These are phyloP conservation scores for Trichoderma sp. DNA, from an alignment of 2,329 filamentous ascomycete species.

Conservation along the genomic window DNA sequence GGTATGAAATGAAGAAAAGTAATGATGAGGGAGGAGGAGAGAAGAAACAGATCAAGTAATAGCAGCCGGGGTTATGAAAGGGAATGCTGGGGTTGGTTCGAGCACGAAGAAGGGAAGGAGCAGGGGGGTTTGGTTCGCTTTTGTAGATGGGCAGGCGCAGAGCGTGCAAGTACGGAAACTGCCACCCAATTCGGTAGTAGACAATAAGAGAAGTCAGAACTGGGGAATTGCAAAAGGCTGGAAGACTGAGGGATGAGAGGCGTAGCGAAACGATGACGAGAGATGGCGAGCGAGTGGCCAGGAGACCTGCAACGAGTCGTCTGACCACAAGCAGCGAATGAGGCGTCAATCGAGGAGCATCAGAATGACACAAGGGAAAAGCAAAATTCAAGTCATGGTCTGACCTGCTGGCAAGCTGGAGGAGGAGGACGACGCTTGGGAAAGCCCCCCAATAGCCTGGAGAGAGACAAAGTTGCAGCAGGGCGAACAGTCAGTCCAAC, in stretches of 20 bases:
- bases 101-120: conserved; percentile 1
- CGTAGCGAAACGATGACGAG: neutral
- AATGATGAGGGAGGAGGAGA: neutral
- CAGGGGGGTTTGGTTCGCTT: conserved; percentile 10
- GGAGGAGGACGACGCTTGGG: neutral
- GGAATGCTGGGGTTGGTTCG: neutral
- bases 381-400: conserved; percentile 15
- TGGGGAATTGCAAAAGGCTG: neutral
- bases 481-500: neutral
- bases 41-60: neutral
- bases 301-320: conserved; percentile 20
- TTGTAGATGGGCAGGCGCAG: conserved; percentile 11
- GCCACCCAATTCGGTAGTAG: neutral
- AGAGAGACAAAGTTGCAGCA: conserved; percentile 18
- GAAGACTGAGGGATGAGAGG: neutral
- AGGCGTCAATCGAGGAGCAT: neutral
- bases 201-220: neutral
- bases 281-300: conserved; percentile 10
- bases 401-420: conserved; percentile 5
- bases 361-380: neutral
- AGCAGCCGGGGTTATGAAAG: neutral
- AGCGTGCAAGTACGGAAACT: neutral
- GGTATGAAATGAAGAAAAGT: neutral
- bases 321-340: conserved; percentile 3
- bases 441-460: neutral